These are phyloP conservation scores for Brassica hybrid DNA, from an alignment of 441 rosid genomes.

Conservation along the genomic window DNA sequence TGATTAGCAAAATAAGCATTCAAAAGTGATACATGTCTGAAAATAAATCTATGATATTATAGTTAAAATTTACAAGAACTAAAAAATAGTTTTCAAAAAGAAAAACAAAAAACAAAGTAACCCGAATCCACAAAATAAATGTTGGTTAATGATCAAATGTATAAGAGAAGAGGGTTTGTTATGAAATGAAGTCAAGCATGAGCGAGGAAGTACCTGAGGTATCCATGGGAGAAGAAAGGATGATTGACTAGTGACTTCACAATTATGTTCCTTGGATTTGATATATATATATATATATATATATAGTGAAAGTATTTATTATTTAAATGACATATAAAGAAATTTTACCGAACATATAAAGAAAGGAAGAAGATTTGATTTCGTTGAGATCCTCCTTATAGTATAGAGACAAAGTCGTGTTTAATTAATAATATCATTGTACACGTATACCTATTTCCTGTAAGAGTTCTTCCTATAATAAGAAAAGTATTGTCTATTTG, in stretches of 20 bases:
- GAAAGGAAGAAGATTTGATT: not conserved
- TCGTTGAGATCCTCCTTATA: too few relatives aligned
- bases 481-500: too few relatives aligned
- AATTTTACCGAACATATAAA: not conserved
- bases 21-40: not conserved
- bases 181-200: conserved; percentile 9
- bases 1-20: not conserved
- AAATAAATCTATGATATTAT: not conserved
- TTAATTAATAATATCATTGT: too few relatives aligned
- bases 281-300: not conserved
- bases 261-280: not conserved
- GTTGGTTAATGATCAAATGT: not conserved
- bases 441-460: too few relatives aligned
- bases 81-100: not conserved
- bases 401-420: too few relatives aligned
- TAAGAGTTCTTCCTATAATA: too few relatives aligned
- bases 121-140: not conserved
- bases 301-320: conserved; percentile 2
- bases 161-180: not conserved
- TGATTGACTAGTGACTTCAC: not conserved
- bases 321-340: not conserved
- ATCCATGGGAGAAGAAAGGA: conserved; percentile 26
- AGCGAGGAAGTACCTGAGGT: conserved; percentile 20
- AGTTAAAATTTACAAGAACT: not conserved
- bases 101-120: not conserved